Evolutionary conservation across 2,329 filamentous ascomycete genomes (phyloP), one percentile per base, ranked within the genome.

Genomic region (Chrysoporthe deuterocubensis): DNA sequence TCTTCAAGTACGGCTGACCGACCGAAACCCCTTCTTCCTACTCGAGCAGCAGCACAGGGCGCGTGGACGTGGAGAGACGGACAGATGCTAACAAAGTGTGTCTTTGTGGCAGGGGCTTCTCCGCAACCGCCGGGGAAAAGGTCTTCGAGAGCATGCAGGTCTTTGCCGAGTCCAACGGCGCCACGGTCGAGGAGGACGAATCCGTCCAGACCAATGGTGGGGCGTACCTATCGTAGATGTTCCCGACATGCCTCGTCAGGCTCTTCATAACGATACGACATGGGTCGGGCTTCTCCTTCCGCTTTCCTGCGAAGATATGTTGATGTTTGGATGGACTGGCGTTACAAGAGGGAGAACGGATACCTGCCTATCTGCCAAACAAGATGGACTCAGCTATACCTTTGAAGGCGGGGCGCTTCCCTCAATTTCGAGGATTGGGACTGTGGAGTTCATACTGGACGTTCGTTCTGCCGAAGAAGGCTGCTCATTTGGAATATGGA

Each of bases 111-210:
- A 96, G 92, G 81, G 93, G 90, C 59, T 96, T 96, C 77, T 88
- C 92, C 43, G 91, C 90, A 63, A 88, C 90, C 71, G 90, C 90
- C 44, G 89, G 93, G 1, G 87, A 87, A 67, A 88, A 89, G 73
- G 85, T 89, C 26, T 83, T 97, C 66, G 84, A 92, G 68, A 84
- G 84, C 5, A 86, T 97, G 42, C 86, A 90, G 72, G 81, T 87
- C 1, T 83, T 87, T 80, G 88, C 89, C 68, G 77, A 81, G 69
- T 69, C 85, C 69, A 90, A 89, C 78, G 81, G 87, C 63, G 88
- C 89, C 1, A 77, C 84, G 42, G 88, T 97, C 71, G 94, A 97
- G 79, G 89, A 94, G 74, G 93, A 97, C 75, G 82, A 91, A 75
- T 80, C 90, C 37, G 86, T 96, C 62, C 83, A 86, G 14, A 82